phyloP scores from a whole-genome alignment of 2,329 filamentous ascomycete genomes.

The Macrophomina phaseolina region DNA sequence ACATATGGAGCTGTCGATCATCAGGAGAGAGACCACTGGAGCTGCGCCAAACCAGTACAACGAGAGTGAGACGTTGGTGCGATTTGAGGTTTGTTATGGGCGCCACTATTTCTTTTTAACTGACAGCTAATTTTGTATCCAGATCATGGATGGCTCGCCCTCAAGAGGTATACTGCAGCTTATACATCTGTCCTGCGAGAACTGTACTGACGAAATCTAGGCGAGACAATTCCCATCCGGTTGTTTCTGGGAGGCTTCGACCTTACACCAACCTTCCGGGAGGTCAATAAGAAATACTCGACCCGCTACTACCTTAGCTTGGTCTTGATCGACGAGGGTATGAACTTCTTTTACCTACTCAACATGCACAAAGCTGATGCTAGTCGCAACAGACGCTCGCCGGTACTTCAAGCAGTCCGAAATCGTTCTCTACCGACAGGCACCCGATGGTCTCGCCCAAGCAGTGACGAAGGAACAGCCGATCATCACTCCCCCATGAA shows the following conservation, averaged over 20 bases:
- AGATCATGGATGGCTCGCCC: constrained; percentile 99
- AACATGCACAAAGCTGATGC: background rate
- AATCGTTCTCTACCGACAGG: constrained; percentile 92
- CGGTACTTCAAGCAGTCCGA: constrained; percentile 99
- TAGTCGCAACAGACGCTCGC: constrained; percentile 71
- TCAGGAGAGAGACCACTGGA: constrained; percentile 93
- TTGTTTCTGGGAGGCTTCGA: constrained; percentile 98
- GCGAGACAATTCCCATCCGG: constrained; percentile 92
- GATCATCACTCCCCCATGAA: constrained; percentile 17
- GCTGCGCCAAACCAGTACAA: constrained; percentile 99
- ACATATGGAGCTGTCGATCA: constrained; percentile 99
- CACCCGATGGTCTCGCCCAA: constrained; percentile 56
- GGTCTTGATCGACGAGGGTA: constrained; percentile 93
- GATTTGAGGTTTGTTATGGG: constrained; percentile 75
- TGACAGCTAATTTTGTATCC: constrained; percentile 28
- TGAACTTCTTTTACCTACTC: constrained; percentile 30
- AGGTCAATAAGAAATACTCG: constrained; percentile 99
- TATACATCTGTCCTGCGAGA: background rate
- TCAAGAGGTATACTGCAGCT: constrained; percentile 71
- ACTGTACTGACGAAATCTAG: constrained; percentile 46
- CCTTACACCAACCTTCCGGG: constrained; percentile 95
- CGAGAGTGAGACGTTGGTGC: constrained; percentile 95
- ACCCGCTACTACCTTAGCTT: constrained; percentile 96
- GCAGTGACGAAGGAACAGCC: constrained; percentile 54
- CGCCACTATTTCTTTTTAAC: no score